Percentiles rank a stretch among this genome's conserved stretches.
These are phyloP conservation scores for Crithidia brevicula DNA, from an alignment of 208 protist genomes.

Conservation along the genomic window DNA sequence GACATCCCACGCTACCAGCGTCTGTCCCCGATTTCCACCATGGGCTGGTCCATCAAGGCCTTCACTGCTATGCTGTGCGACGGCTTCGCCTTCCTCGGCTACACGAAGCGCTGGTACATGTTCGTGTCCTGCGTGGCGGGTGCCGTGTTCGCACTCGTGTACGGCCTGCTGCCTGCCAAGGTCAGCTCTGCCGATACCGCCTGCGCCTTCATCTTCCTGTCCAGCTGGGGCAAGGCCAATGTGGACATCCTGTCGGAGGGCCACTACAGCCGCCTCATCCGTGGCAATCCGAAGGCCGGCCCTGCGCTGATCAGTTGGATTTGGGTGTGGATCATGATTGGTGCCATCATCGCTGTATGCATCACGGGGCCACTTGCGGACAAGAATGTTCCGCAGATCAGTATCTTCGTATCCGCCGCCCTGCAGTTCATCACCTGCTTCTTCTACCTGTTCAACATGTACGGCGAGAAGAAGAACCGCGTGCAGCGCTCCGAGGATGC, in stretches of 20 bases:
- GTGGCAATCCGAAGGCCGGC: conserved; percentile 41
- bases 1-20: conserved; percentile 50
- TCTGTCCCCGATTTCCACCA: conserved; percentile 40
- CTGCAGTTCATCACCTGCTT: conserved; percentile 52
- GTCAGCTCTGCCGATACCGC: conserved; percentile 35
- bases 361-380: conserved; percentile 64
- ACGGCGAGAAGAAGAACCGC: conserved; percentile 60
- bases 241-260: conserved; percentile 83
- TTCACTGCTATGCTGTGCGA: conserved; percentile 69
- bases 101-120: conserved; percentile 83
- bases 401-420: conserved; percentile 52
- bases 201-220: conserved; percentile 61
- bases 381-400: conserved; percentile 33
- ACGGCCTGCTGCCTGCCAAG: conserved; percentile 51
- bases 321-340: conserved; percentile 64
- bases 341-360: conserved; percentile 42
- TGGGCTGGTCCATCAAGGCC: conserved; percentile 79
- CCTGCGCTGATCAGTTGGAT: conserved; percentile 73
- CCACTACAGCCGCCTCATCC: conserved; percentile 77
- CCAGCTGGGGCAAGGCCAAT: conserved; percentile 57
- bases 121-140: conserved; percentile 53
- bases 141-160: conserved; percentile 42
- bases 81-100: conserved; percentile 66
- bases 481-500: conserved; percentile 52
- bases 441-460: conserved; percentile 69